Evolutionary conservation across 495 filamentous ascomycete species (phyloP).

Genomic region (Podospora sp.): DNA sequence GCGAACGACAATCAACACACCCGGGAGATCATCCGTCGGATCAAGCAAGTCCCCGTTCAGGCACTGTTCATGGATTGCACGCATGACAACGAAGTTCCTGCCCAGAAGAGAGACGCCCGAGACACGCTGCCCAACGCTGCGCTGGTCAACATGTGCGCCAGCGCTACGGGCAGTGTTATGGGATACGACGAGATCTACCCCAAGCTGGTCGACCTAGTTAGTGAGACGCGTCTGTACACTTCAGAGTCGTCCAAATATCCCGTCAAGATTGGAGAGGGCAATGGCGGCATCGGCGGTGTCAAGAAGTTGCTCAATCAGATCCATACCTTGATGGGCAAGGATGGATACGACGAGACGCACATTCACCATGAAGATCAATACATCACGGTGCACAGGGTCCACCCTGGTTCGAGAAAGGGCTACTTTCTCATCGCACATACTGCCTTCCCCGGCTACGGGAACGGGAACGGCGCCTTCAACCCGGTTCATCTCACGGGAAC

Average conservation of each 20-base stretch:
- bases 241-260: constrained; percentile 66
- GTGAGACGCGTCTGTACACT: constrained; percentile 79
- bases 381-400: constrained; percentile 92
- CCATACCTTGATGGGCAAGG: constrained; percentile 89
- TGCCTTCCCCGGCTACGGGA: constrained; percentile 85
- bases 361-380: constrained; percentile 96
- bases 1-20: constrained; percentile 25
- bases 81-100: constrained; percentile 95
- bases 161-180: constrained; percentile 92
- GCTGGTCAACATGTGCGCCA: constrained; percentile 92
- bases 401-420: constrained; percentile 85
- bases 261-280: constrained; percentile 61
- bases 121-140: constrained; percentile 97
- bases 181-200: constrained; percentile 99
- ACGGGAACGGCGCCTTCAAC: constrained; percentile 72
- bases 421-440: constrained; percentile 95
- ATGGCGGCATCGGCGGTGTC: constrained; percentile 82
- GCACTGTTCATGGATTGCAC: constrained; percentile 99
- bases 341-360: constrained; percentile 92
- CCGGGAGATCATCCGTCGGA: constrained; percentile 66
- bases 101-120: constrained; percentile 91
- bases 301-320: constrained; percentile 91
- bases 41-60: constrained; percentile 81
- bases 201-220: constrained; percentile 83
- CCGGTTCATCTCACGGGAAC: constrained; percentile 76